Evolutionary conservation across 2,329 filamentous ascomycete species (phyloP).

Genomic region (Pseudogymnoascus pannorum): DNA sequence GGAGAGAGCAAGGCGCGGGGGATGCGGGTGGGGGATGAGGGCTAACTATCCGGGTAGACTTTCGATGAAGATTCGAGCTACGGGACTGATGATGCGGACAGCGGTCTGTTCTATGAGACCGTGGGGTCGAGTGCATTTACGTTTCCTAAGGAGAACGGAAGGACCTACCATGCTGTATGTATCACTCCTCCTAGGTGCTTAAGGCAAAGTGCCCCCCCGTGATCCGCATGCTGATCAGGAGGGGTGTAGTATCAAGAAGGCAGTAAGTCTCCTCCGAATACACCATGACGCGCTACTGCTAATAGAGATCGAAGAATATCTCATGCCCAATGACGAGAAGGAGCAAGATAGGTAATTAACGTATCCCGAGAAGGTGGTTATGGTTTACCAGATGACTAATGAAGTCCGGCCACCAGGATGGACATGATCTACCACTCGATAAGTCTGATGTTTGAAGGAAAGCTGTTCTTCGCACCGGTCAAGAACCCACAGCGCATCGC

Average conservation of each 20-base stretch:
- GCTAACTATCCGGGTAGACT: neutral
- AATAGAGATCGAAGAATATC: neutral
- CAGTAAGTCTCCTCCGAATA: neutral
- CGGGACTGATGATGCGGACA: neutral
- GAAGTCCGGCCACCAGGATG: neutral
- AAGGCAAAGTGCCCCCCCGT: neutral
- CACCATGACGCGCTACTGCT: neutral
- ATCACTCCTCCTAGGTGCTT: neutral
- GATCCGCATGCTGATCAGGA: conserved; percentile 1
- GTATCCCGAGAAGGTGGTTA: neutral
- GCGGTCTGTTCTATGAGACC: neutral
- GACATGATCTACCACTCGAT: neutral
- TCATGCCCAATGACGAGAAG: conserved; percentile 9
- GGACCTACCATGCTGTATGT: conserved; percentile 7
- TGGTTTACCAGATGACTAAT: neutral
- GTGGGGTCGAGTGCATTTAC: conserved; percentile 2
- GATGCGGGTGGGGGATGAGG: neutral
- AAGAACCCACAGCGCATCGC: conserved; percentile 34
- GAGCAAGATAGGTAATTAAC: conserved; percentile 6
- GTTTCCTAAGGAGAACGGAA: neutral
- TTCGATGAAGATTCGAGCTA: conserved; percentile 1
- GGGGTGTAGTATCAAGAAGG: conserved; percentile 8
- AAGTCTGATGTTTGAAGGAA: neutral
- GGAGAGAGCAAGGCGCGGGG: neutral
- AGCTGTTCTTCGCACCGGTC: conserved; percentile 35